Conservation (phyloP, 2,329 filamentous ascomycete species). For the Hymenoscyphus fraxineus region DNA sequence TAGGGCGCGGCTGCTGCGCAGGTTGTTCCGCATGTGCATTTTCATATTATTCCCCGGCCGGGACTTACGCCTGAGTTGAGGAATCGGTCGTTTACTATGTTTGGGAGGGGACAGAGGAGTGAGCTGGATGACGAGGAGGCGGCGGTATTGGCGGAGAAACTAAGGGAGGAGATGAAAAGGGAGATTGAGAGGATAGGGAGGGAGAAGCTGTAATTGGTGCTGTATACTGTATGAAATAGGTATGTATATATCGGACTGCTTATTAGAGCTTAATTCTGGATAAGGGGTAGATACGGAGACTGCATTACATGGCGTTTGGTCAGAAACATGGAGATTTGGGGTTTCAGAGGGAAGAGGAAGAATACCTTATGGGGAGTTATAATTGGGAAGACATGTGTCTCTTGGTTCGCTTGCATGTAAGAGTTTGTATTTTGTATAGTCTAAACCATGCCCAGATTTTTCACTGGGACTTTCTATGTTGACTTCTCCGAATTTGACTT, state of each 20-base stretch:
- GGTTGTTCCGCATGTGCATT: constrained; percentile 90
- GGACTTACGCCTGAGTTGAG: constrained; percentile 51
- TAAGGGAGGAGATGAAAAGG: constrained; percentile 47
- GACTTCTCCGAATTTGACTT: not conserved
- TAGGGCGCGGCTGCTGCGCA: constrained; percentile 77
- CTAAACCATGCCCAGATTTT: not conserved
- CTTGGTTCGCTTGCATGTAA: not conserved
- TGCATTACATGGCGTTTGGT: constrained; percentile 5
- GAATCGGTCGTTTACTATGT: constrained; percentile 70
- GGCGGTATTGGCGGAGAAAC: constrained; percentile 50
- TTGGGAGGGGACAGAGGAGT: constrained; percentile 67
- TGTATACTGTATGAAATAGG: not conserved
- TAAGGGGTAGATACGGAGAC: not conserved
- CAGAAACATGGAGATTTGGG: not conserved
- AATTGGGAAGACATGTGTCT: not conserved
- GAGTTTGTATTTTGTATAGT: not conserved
- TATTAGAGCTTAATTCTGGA: not conserved
- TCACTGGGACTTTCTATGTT: not conserved
- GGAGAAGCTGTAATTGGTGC: constrained; percentile 22
- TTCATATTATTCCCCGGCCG: constrained; percentile 86
- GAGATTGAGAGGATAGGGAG: constrained; percentile 40
- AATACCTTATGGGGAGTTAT: not conserved
- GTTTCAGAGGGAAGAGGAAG: not conserved
- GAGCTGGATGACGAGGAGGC: constrained; percentile 77
- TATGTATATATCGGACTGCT: constrained; percentile 2